These are phyloP conservation scores for Suillus discolor DNA, from an alignment of 768 basidiomycete genomes.

Conservation along the genomic window DNA sequence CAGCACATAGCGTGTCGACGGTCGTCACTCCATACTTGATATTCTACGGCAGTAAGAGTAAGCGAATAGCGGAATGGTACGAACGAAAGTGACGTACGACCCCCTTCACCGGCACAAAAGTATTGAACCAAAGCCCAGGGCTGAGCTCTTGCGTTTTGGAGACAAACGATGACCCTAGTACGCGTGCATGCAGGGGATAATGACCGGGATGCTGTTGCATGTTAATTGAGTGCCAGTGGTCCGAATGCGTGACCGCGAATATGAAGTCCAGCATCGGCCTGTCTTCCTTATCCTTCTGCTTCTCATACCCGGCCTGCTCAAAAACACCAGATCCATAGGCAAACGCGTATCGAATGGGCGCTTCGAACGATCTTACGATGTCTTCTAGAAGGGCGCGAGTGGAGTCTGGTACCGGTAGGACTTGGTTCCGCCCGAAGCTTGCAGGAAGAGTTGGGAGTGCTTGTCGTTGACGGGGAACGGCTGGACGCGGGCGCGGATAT, in stretches of 20 bases:
- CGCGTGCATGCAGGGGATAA: slow-evolving; percentile 88
- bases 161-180: slow-evolving; percentile 83
- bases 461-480: slow-evolving; percentile 25
- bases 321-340: slow-evolving; percentile 98
- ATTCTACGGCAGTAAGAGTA: slow-evolving; percentile 46
- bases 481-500: slow-evolving; percentile 45
- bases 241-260: slow-evolving; percentile 92
- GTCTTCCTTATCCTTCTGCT: slow-evolving; percentile 32
- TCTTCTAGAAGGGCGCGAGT: slow-evolving; percentile 79
- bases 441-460: slow-evolving; percentile 61
- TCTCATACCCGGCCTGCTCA: slow-evolving; percentile 80
- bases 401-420: slow-evolving; percentile 76
- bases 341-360: slow-evolving; percentile 95
- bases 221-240: slow-evolving; percentile 95
- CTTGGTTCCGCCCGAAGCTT: slow-evolving; percentile 79
- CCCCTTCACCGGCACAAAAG: slow-evolving; percentile 81
- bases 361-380: slow-evolving; percentile 80
- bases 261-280: slow-evolving; percentile 94
- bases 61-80: slow-evolving; percentile 3
- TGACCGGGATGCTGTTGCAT: slow-evolving; percentile 90
- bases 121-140: slow-evolving; percentile 97
- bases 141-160: slow-evolving; percentile 69
- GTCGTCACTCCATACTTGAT: slow-evolving; percentile 98
- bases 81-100: slow-evolving; percentile 58
- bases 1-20: slow-evolving; percentile 84